A percentile compares a stretch with the other conserved stretches of the same genome.
Conservation (phyloP, 352 stramenopile species). For the Phytophthora multivora region DNA sequence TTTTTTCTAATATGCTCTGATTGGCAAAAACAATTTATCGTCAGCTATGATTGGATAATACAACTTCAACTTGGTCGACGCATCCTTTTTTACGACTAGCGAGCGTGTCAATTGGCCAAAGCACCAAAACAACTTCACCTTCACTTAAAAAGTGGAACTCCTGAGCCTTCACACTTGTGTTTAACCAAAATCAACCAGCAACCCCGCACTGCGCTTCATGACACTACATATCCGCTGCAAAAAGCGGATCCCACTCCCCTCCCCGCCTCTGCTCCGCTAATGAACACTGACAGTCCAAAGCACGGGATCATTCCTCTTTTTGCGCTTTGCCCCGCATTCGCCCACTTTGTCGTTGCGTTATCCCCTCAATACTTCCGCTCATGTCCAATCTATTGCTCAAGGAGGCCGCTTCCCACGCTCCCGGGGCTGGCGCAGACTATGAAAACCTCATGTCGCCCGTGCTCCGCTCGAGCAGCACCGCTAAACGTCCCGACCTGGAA, state of each 20-base stretch:
- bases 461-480: conserved; percentile 12
- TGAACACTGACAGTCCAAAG: not conserved
- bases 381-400: conserved; percentile 25
- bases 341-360: too few species aligned
- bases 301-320: conserved; percentile 11
- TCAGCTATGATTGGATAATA: not conserved
- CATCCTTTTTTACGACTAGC: not conserved
- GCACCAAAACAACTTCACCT: not conserved
- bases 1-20: not conserved
- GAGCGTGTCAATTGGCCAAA: not conserved
- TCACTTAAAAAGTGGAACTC: not conserved
- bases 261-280: not conserved
- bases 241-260: not conserved
- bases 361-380: not conserved
- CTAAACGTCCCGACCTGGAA: conserved; percentile 25
- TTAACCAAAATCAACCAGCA: too few species aligned
- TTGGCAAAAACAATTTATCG: not conserved
- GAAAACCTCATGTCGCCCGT: conserved; percentile 27
- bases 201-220: too few species aligned
- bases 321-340: conserved; percentile 8
- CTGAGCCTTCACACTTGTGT: too few species aligned
- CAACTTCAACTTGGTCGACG: not conserved
- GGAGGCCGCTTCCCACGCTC: conserved; percentile 1
- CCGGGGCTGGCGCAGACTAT: conserved; percentile 8
- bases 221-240: not conserved